phyloP scores from a whole-genome alignment of 1,284 basidiomycete genomes.

The Trichosporon ovoides region DNA sequence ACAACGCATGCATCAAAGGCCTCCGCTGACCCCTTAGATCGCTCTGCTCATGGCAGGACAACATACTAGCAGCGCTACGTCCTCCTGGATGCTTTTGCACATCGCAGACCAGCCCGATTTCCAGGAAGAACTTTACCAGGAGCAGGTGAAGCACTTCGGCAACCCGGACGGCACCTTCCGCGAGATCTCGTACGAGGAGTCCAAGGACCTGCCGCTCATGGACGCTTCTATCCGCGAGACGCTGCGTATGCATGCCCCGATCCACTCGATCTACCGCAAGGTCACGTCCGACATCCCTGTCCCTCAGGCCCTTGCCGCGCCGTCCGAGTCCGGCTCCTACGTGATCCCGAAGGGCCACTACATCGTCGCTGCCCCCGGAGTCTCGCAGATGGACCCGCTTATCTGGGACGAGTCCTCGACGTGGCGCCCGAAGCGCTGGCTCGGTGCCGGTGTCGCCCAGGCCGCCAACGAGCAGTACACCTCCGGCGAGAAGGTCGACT shows the following conservation, averaged over 20 bases:
- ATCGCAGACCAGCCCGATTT: slow-evolving; percentile 74
- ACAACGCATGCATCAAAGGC: not conserved
- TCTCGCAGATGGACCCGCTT: slow-evolving; percentile 78
- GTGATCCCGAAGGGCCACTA: slow-evolving; percentile 88
- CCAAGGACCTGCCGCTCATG: slow-evolving; percentile 74
- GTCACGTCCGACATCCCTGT: slow-evolving; percentile 80
- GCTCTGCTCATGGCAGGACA: slow-evolving; percentile 96
- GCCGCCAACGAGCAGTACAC: slow-evolving; percentile 68
- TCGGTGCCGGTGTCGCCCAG: slow-evolving; percentile 69
- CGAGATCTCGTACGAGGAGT: slow-evolving; percentile 76
- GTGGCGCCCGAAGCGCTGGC: slow-evolving; percentile 85
- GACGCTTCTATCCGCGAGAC: slow-evolving; percentile 90
- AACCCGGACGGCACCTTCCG: slow-evolving; percentile 74
- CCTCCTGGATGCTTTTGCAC: slow-evolving; percentile 87
- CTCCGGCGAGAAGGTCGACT: slow-evolving; percentile 83
- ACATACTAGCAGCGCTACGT: slow-evolving; percentile 90
- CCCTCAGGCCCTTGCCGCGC: slow-evolving; percentile 71
- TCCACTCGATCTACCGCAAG: slow-evolving; percentile 73
- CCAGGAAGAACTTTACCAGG: slow-evolving; percentile 75
- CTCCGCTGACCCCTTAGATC: slow-evolving; percentile 71
- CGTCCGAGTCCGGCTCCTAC: slow-evolving; percentile 64
- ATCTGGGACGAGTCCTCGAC: slow-evolving; percentile 70
- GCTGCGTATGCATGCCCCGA: slow-evolving; percentile 83
- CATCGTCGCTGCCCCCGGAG: slow-evolving; percentile 82
- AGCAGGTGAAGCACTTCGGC: slow-evolving; percentile 79